A percentile compares a stretch with the other conserved stretches of the same genome.
phyloP scores from a whole-genome alignment of 192 early-diverging fungal genomes.

The Chytriomyces sp. region DNA sequence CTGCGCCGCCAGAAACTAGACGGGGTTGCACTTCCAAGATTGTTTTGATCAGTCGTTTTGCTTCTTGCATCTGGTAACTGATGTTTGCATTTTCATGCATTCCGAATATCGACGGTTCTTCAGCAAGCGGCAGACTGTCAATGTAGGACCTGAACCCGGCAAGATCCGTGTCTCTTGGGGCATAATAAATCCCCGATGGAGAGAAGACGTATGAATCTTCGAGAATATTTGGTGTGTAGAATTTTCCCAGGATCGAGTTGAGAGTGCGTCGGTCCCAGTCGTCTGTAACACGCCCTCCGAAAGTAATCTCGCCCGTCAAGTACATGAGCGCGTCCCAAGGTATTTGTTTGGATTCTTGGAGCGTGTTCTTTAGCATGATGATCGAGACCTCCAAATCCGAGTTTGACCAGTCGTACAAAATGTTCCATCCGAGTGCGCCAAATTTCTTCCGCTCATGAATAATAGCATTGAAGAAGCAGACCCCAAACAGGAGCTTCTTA shows the following conservation, averaged over 20 bases:
- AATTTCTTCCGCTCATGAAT: conserved; percentile 71
- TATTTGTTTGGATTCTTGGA: conserved; percentile 55
- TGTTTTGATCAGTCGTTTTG: conserved; percentile 56
- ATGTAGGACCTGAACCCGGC: conserved; percentile 55
- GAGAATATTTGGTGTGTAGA: conserved; percentile 59
- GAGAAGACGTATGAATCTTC: conserved; percentile 62
- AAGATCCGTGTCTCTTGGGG: conserved; percentile 59
- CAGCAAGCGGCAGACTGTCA: conserved; percentile 59
- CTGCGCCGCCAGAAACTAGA: conserved; percentile 45
- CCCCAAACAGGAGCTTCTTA: conserved; percentile 64
- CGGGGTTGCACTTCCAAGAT: conserved; percentile 67
- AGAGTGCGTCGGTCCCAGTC: conserved; percentile 67
- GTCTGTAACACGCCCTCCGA: conserved; percentile 68
- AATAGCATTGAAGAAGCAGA: conserved; percentile 69
- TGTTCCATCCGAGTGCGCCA: conserved; percentile 69
- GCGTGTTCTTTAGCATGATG: conserved; percentile 57
- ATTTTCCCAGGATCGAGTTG: conserved; percentile 56
- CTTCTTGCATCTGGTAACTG: conserved; percentile 68
- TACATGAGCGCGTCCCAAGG: conserved; percentile 67
- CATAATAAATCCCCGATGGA: conserved; percentile 63
- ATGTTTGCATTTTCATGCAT: conserved; percentile 74
- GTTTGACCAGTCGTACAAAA: conserved; percentile 65
- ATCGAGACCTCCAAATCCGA: conserved; percentile 62
- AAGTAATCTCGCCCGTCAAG: conserved; percentile 66
- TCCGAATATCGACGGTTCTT: conserved; percentile 68